Base-by-base conservation (phyloP, 2,329 filamentous ascomycete genomes). In the Ceratocystis papillata region DNA sequence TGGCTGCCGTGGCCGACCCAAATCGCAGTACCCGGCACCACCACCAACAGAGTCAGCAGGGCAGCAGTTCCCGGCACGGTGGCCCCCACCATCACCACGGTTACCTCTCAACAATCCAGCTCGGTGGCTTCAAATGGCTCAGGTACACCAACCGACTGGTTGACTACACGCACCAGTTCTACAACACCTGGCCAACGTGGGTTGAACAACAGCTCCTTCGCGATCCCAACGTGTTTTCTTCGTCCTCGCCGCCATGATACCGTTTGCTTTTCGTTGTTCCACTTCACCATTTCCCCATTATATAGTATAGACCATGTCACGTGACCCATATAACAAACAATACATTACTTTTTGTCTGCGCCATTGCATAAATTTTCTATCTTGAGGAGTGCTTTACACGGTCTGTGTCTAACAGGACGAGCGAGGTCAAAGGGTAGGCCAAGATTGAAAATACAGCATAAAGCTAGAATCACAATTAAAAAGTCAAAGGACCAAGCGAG, bases 171-270 rank as follows among this genome's bases (percentile, higher is more conserved):
- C 76, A 81, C 65, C 72, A 72, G 62, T 69, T 69, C 25, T 81
- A 81, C 68, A 83, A 83, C 65, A 73, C 75, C 69, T 83, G 80
- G 80, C 81, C 81, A 17, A 67, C 75, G 71, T 83, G 81, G 81
- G 81, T 83, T 3, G 79, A 82, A 70, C 74, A 75, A 65, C 78
- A 80, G 73, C 72, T 83, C 63, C 76, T 78, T 6, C 69, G 69
- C 53, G 78, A 83, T 63, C 68, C 74, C n/a, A 70, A 71, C 0
- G 79, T 76, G 67, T 83, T 83, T 71, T 78, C 53, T 17, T 57
- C 79, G 5, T 75, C 60, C 15, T 15, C 41, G 22, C 62, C 45
- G 33, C 33, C 33, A 37, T 37, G 33, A 37, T 12, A 37, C 33
- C 33, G 33, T 10, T 10, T 37, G 33, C 33, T 37, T 37, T 37